phyloP scores from a whole-genome alignment of 164 flowering plant species.

The Akebia trifoliata region DNA sequence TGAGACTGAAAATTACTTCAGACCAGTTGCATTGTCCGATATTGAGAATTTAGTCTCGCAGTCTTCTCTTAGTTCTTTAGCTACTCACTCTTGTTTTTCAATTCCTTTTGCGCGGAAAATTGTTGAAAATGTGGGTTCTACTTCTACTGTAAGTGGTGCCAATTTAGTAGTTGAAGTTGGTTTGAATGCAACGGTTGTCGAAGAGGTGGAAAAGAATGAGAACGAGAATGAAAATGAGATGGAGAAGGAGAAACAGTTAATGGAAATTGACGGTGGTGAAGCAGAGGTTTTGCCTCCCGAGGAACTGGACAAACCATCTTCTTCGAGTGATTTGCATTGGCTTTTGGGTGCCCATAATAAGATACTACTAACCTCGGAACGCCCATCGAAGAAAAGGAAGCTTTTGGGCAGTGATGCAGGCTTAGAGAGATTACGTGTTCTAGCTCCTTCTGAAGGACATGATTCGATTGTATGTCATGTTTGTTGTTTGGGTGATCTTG shows the following conservation, averaged over 20 bases:
- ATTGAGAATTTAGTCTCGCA: slow-evolving; percentile 41
- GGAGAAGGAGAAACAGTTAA: slow-evolving; percentile 2
- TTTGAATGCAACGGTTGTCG: slow-evolving; percentile 1
- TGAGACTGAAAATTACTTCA: slow-evolving; percentile 72
- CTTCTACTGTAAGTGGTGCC: background rate
- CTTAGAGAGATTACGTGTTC: slow-evolving; percentile 54
- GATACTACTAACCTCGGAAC: slow-evolving; percentile 55
- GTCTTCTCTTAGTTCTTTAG: slow-evolving; percentile 21
- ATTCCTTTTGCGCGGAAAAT: slow-evolving; percentile 31
- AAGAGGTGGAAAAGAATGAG: slow-evolving; percentile 8
- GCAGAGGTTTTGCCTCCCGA: slow-evolving; percentile 8
- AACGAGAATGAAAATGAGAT: too few relatives aligned
- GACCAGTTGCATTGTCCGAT: slow-evolving; percentile 52
- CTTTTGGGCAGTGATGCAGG: slow-evolving; percentile 72
- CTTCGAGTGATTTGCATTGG: slow-evolving; percentile 50
- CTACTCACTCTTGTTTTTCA: slow-evolving; percentile 29
- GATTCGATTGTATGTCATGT: slow-evolving; percentile 49
- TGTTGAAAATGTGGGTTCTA: slow-evolving; percentile 12
- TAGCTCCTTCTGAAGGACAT: slow-evolving; percentile 40
- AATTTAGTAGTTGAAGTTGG: slow-evolving; percentile 12
- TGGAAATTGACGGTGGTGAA: slow-evolving; percentile 25
- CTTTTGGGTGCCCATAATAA: slow-evolving; percentile 66
- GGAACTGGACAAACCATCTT: slow-evolving; percentile 6
- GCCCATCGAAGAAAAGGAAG: slow-evolving; percentile 85
- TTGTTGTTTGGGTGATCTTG: slow-evolving; percentile 49